These are phyloP conservation scores for Phytomonas sp. DNA, from an alignment of 208 protist species.

Conservation along the genomic window DNA sequence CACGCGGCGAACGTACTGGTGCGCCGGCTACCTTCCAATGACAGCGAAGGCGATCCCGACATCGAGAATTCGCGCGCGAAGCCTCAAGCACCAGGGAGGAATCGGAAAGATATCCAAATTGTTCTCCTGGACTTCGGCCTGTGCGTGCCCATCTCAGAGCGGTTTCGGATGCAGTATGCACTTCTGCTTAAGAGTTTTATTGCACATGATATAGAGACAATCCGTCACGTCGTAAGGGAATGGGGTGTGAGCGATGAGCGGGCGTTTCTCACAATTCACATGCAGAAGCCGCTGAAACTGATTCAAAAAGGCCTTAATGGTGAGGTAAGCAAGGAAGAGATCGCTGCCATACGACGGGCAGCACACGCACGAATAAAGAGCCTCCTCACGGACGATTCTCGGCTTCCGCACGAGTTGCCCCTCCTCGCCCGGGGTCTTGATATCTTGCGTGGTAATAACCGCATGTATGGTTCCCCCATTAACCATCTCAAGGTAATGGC, in stretches of 20 bases:
- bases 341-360: slow-evolving; percentile 35
- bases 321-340: slow-evolving; percentile 64
- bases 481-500: slow-evolving; percentile 80
- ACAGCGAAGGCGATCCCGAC: neutral
- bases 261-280: slow-evolving; percentile 68
- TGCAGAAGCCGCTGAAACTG: slow-evolving; percentile 59
- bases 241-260: slow-evolving; percentile 72
- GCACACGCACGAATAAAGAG: slow-evolving; percentile 32
- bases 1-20: slow-evolving; percentile 92
- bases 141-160: slow-evolving; percentile 49
- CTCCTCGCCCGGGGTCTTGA: slow-evolving; percentile 71
- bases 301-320: slow-evolving; percentile 41
- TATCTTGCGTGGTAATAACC: slow-evolving; percentile 75
- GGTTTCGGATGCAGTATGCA: slow-evolving; percentile 75
- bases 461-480: slow-evolving; percentile 67
- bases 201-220: slow-evolving; percentile 41
- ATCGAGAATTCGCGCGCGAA: neutral
- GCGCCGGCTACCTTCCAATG: slow-evolving; percentile 19
- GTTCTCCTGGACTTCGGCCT: slow-evolving; percentile 80
- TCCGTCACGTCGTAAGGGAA: slow-evolving; percentile 32
- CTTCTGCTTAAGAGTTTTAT: slow-evolving; percentile 75
- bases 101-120: slow-evolving; percentile 33
- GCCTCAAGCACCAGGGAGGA: neutral
- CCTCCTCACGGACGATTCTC: slow-evolving; percentile 40
- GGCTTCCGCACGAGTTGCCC: slow-evolving; percentile 60